Percentiles rank a stretch among this genome's conserved stretches.
Evolutionary conservation across 371 early-diverging fungal genomes (phyloP).

Genomic region (Apophysomyces variabilis): DNA sequence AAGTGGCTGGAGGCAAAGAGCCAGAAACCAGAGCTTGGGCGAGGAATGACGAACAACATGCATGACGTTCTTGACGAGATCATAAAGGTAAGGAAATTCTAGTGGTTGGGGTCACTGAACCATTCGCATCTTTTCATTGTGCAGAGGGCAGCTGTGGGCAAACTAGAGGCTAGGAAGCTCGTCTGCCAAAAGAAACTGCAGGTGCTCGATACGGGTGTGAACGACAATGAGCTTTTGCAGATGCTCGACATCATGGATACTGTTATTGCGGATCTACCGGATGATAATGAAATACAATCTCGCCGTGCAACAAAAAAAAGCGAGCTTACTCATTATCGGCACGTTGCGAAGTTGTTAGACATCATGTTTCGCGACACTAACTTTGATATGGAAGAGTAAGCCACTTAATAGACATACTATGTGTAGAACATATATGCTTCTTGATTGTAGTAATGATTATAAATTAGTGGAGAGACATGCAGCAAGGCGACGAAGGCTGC

Average conservation of each 20-base stretch:
- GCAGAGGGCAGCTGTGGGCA: background rate
- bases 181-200: slow-evolving; percentile 11
- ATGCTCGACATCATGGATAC: slow-evolving; percentile 2
- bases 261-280: background rate
- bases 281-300: background rate
- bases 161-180: background rate
- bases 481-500: slow-evolving; percentile 11
- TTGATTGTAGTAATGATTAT: slow-evolving; percentile 6
- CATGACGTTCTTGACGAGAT: background rate
- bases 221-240: slow-evolving; percentile 7
- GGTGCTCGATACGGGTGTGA: background rate
- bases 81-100: background rate
- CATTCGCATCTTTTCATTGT: slow-evolving; percentile 3
- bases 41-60: background rate
- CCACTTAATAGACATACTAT: background rate
- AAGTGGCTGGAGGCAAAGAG: no score
- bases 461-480: slow-evolving; percentile 5
- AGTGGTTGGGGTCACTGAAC: background rate
- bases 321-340: slow-evolving; percentile 8
- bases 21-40: no score
- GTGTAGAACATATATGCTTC: no score
- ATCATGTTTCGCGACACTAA: slow-evolving; percentile 10
- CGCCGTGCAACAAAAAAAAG: no score
- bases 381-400: slow-evolving; percentile 14
- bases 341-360: background rate